Percentiles rank a stretch among this genome's conserved stretches.
Conservation (phyloP, 352 stramenopile species). For the Aphanomyces invadans region DNA sequence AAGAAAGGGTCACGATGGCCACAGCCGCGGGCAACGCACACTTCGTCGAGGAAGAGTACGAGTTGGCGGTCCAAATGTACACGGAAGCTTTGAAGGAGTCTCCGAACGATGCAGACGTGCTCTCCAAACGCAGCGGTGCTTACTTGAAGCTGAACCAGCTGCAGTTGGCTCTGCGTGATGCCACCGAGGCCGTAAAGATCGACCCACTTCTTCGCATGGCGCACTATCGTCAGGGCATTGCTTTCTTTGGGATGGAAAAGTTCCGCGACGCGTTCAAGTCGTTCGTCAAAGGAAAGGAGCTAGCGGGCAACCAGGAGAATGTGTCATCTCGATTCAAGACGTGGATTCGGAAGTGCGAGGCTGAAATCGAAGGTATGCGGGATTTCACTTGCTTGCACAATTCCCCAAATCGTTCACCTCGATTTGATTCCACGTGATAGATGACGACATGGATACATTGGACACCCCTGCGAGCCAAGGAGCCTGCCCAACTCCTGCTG, state of each 20-base stretch:
- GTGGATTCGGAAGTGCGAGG: constrained; percentile 85
- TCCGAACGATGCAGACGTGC: constrained; percentile 33
- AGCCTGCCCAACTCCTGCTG: no score
- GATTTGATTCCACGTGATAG: no score
- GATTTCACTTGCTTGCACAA: no score
- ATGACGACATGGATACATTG: not conserved
- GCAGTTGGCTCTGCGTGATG: constrained; percentile 44
- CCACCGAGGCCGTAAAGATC: constrained; percentile 40
- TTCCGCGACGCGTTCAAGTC: constrained; percentile 51
- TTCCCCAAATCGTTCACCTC: no score
- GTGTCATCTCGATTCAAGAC: constrained; percentile 52
- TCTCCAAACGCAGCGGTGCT: constrained; percentile 61
- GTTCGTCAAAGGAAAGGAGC: constrained; percentile 47
- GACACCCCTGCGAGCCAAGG: no score
- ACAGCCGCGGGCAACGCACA: constrained; percentile 50
- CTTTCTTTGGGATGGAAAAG: constrained; percentile 75
- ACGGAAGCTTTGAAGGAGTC: constrained; percentile 35
- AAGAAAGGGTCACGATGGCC: no score
- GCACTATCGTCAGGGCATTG: constrained; percentile 63
- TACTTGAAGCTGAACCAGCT: constrained; percentile 62
- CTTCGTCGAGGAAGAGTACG: constrained; percentile 80
- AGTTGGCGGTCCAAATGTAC: constrained; percentile 49
- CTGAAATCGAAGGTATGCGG: constrained; percentile 57
- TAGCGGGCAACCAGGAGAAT: constrained; percentile 30
- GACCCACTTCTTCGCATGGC: constrained; percentile 47